Conservation (phyloP, 1,139 yeast species). For the Candida labiduridarum region DNA sequence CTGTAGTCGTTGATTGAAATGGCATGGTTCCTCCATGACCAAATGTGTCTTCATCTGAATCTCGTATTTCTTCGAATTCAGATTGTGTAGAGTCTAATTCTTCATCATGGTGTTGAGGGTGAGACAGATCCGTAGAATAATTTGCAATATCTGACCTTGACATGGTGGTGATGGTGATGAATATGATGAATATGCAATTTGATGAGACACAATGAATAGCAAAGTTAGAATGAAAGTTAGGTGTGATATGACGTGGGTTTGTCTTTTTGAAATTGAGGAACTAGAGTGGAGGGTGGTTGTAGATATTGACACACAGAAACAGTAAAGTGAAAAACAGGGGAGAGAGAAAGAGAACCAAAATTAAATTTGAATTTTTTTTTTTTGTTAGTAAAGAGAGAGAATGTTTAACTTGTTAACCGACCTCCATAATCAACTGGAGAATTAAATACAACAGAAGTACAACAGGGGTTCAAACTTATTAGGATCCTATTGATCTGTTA, state of each 20-base stretch:
- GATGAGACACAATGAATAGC: no score
- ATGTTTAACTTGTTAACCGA: neutral
- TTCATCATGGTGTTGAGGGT: neutral
- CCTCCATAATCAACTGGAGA: neutral
- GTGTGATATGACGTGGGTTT: no score
- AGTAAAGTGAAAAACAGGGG: neutral
- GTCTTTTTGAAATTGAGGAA: no score
- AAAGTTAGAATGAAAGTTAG: no score
- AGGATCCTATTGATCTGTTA: no score
- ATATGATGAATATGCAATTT: no score
- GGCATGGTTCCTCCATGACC: neutral
- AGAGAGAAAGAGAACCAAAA: neutral
- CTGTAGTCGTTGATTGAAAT: neutral
- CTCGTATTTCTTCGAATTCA: neutral
- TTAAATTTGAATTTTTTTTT: neutral
- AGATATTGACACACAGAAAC: no score
- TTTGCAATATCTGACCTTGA: neutral
- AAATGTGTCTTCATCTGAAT: neutral
- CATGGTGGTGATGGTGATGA: neutral
- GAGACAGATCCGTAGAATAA: neutral
- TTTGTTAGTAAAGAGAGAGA: no score
- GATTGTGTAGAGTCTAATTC: neutral
- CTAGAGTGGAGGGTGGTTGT: no score
- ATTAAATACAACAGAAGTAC: neutral
- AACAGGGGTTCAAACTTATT: no score